Conservation (phyloP, 148 eudicot species). For the Chenopodium suecicum region DNA sequence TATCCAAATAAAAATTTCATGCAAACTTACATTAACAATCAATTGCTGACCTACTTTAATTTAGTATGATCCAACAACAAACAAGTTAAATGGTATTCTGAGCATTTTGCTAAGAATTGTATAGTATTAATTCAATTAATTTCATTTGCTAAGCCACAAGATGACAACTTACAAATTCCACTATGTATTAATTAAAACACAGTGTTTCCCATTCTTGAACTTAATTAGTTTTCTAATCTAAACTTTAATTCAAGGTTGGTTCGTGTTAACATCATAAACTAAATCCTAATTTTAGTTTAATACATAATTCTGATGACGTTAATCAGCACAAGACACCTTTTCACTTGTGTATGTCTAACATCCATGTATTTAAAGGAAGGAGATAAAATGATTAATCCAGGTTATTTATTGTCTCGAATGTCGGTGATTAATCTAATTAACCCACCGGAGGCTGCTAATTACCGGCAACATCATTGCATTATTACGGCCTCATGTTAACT, state of each 20-base stretch:
- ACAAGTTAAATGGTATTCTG: constrained; percentile 16
- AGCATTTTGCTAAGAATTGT: background rate
- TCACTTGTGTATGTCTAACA: constrained; percentile 5
- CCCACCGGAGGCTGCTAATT: background rate
- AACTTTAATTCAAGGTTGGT: constrained; percentile 15
- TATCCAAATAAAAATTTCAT: constrained; percentile 7
- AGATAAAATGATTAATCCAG: background rate
- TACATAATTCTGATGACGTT: constrained; percentile 17
- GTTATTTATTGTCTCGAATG: background rate
- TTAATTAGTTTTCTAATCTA: constrained; percentile 14
- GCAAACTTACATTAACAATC: background rate
- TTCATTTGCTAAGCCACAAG: background rate
- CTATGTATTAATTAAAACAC: background rate
- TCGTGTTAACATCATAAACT: constrained; percentile 18
- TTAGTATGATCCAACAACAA: constrained; percentile 28
- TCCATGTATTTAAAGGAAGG: background rate
- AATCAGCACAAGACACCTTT: constrained; percentile 17
- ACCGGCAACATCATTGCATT: background rate
- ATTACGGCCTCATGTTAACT: background rate
- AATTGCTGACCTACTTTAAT: constrained; percentile 22
- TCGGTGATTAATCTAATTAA: constrained; percentile 12
- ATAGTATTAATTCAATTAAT: background rate
- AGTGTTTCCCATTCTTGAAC: background rate
- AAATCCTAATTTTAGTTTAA: constrained; percentile 15
- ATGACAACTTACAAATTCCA: constrained; percentile 17